Conservation (phyloP, 129 eudicot genomes). For the Erigeron canadensis region DNA sequence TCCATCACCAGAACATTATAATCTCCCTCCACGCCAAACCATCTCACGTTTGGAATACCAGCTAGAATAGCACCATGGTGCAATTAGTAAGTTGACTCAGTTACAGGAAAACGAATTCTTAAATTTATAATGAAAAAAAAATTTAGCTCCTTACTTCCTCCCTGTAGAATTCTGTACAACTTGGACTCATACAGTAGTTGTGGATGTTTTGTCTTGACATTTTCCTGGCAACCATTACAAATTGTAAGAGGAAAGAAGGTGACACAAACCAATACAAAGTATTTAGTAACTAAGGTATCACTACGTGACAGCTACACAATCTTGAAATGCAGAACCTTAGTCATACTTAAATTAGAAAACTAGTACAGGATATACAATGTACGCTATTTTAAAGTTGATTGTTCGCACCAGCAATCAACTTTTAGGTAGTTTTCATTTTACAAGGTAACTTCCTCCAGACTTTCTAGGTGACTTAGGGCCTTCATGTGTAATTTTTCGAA, state of each 20-base stretch:
- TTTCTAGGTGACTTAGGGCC: too few relatives aligned
- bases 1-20: conserved; percentile 93
- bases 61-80: conserved; percentile 42
- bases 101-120: not conserved
- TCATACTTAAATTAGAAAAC: not conserved
- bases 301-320: not conserved
- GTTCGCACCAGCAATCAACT: not conserved
- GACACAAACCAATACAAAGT: conserved; percentile 12
- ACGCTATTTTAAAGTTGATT: not conserved
- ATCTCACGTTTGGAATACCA: conserved; percentile 85
- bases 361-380: not conserved
- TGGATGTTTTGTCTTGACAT: conserved; percentile 91
- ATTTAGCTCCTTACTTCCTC: conserved; percentile 72
- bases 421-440: not conserved
- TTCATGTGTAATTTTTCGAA: too few relatives aligned
- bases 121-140: not conserved
- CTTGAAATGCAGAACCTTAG: not conserved
- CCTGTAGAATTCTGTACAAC: conserved; percentile 79
- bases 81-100: conserved; percentile 12
- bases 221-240: conserved; percentile 53
- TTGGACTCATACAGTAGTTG: conserved; percentile 90
- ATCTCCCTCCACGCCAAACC: conserved; percentile 95
- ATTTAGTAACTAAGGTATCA: conserved; percentile 1
- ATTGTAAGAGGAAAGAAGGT: not conserved
- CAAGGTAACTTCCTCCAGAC: too few relatives aligned